Percentiles rank a stretch among this genome's conserved stretches.
phyloP scores from a whole-genome alignment of 805 yeast species.

The Barnettozyma californica region DNA sequence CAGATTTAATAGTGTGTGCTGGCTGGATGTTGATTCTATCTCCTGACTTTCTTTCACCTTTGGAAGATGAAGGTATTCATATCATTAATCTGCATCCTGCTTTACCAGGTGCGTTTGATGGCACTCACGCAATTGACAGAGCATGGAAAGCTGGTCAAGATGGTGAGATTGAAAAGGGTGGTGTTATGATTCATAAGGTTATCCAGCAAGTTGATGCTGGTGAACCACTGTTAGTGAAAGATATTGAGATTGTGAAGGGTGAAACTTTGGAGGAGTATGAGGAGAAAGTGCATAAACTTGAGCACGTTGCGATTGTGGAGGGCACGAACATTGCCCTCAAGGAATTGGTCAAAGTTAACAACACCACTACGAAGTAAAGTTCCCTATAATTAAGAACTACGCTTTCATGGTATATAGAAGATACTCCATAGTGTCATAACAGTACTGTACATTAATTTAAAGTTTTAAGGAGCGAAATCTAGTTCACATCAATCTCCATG shows the following conservation, averaged over 20 bases:
- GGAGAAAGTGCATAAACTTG: conserved; percentile 72
- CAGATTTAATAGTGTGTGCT: conserved; percentile 91
- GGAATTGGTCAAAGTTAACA: conserved; percentile 12
- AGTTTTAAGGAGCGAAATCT: not conserved
- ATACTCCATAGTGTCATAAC: not conserved
- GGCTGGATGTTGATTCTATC: conserved; percentile 97
- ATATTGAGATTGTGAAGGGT: conserved; percentile 61
- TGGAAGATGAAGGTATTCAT: conserved; percentile 56
- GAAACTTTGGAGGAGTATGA: conserved; percentile 82
- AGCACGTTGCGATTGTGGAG: conserved; percentile 90
- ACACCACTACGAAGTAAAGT: not conserved
- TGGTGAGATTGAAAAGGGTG: conserved; percentile 71
- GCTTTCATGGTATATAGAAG: not conserved
- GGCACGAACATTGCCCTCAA: conserved; percentile 66
- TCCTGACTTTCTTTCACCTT: conserved; percentile 62
- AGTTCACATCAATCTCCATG: conserved; percentile 46
- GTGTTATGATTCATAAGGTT: conserved; percentile 96
- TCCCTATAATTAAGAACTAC: too few species aligned
- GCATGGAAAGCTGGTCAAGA: conserved; percentile 94
- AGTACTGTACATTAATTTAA: conserved; percentile 6
- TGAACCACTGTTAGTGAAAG: conserved; percentile 78
- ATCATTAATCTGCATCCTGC: conserved; percentile 96
- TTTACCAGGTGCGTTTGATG: conserved; percentile 94
- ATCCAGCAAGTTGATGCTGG: conserved; percentile 95
- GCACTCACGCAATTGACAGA: conserved; percentile 93